These are phyloP conservation scores for Ascochyta rabiei DNA, from an alignment of 2,329 filamentous ascomycete species.

Conservation along the genomic window DNA sequence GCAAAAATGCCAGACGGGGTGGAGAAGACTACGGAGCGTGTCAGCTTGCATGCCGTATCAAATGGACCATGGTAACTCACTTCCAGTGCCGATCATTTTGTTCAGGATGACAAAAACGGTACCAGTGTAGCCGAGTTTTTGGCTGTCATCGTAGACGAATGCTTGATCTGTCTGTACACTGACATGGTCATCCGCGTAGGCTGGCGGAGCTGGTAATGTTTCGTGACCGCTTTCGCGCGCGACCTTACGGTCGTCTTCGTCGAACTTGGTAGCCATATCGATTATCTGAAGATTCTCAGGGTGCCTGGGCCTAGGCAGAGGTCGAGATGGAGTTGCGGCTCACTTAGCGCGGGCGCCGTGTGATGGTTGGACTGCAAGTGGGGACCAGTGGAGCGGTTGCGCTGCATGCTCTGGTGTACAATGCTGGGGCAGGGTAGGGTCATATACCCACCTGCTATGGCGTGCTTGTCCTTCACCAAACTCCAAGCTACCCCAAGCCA, in stretches of 20 bases:
- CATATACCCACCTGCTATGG: slow-evolving; percentile 25
- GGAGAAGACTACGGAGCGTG: slow-evolving; percentile 53
- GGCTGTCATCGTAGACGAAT: slow-evolving; percentile 40
- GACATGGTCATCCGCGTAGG: slow-evolving; percentile 26
- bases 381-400: slow-evolving; percentile 12
- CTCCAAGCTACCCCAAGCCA: not conserved
- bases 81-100: slow-evolving; percentile 40
- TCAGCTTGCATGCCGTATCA: slow-evolving; percentile 5
- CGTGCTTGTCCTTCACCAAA: slow-evolving; percentile 15
- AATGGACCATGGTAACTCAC: slow-evolving; percentile 22
- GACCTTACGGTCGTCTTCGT: slow-evolving; percentile 29
- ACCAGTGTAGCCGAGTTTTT: slow-evolving; percentile 43
- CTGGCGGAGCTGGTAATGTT: slow-evolving; percentile 20
- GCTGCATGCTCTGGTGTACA: slow-evolving; percentile 13
- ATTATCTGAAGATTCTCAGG: not conserved
- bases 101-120: slow-evolving; percentile 46
- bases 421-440: slow-evolving; percentile 7
- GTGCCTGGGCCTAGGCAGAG: not conserved
- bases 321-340: not conserved
- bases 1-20: slow-evolving; percentile 64
- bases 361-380: not conserved
- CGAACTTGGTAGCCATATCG: slow-evolving; percentile 30
- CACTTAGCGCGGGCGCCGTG: not conserved
- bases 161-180: slow-evolving; percentile 41
- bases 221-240: slow-evolving; percentile 20